Evolutionary conservation across 768 basidiomycete species (phyloP).

Genomic region (Lentinula aciculospora): DNA sequence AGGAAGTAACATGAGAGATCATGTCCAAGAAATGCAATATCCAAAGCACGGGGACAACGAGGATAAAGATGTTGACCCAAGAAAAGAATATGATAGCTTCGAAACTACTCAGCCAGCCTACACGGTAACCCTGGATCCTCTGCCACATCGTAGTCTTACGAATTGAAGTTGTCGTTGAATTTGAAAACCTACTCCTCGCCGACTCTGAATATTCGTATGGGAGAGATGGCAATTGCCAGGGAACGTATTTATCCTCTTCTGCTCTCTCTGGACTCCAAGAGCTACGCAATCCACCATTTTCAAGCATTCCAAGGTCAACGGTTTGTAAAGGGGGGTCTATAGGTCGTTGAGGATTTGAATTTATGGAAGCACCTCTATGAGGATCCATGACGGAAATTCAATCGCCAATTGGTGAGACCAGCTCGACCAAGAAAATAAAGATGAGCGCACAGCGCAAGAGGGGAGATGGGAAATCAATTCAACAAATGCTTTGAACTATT

Average conservation of each 20-base stretch:
- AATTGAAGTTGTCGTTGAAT: not conserved
- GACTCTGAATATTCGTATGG: slow-evolving; percentile 1
- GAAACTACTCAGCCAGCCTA: slow-evolving; percentile 27
- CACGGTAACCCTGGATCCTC: slow-evolving; percentile 4
- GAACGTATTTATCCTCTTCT: slow-evolving; percentile 6
- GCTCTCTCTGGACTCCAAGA: slow-evolving; percentile 9
- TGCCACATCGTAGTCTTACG: not conserved
- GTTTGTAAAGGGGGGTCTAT: slow-evolving; percentile 14
- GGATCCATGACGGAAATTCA: slow-evolving; percentile 10
- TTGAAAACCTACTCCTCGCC: slow-evolving; percentile 4
- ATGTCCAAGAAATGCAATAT: slow-evolving; percentile 19
- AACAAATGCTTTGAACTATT: not conserved
- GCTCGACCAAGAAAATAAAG: slow-evolving; percentile 13
- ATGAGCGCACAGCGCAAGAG: slow-evolving; percentile 7
- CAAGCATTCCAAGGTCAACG: slow-evolving; percentile 4
- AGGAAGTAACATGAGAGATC: slow-evolving; percentile 19
- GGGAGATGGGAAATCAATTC: slow-evolving; percentile 1
- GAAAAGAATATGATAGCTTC: slow-evolving; percentile 26
- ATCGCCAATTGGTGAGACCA: slow-evolving; percentile 16
- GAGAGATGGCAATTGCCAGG: not conserved
- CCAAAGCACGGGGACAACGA: slow-evolving; percentile 23
- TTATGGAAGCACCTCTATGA: slow-evolving; percentile 11
- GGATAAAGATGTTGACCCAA: slow-evolving; percentile 36
- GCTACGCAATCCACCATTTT: slow-evolving; percentile 1
- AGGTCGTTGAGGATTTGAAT: slow-evolving; percentile 18